phyloP scores from a whole-genome alignment of 441 rosid species.

The Bruguiera hainesii region DNA sequence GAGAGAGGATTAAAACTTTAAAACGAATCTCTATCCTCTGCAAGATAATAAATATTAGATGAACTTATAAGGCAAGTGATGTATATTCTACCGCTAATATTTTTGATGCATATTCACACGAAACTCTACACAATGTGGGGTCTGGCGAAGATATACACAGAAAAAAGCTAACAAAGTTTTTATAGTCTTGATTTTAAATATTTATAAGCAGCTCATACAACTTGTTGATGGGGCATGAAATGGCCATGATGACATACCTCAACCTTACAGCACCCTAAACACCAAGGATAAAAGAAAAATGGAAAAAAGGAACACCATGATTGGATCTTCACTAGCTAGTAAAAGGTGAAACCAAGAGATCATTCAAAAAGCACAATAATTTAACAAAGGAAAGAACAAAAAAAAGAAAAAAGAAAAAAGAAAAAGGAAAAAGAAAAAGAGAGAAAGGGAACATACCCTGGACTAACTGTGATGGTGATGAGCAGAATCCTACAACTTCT shows the following conservation, averaged over 20 bases:
- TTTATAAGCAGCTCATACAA: too few species aligned
- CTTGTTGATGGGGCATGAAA: too few species aligned
- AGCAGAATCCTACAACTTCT: not conserved
- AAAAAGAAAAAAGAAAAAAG: not conserved
- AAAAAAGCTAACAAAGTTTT: not conserved
- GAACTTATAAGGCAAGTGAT: slow-evolving; percentile 6
- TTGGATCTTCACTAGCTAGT: not conserved
- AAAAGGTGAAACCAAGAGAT: not conserved
- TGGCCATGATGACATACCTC: too few species aligned
- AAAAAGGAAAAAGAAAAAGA: not conserved
- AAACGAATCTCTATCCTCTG: not conserved
- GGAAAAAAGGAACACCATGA: not conserved
- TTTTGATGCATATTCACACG: not conserved
- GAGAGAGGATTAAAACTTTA: not conserved
- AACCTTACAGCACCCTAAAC: not conserved
- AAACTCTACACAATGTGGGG: too few species aligned
- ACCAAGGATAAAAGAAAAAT: not conserved
- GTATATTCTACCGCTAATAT: not conserved
- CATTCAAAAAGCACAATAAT: not conserved
- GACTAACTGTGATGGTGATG: not conserved
- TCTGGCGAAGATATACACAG: too few species aligned
- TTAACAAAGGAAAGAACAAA: not conserved
- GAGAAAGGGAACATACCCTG: slow-evolving; percentile 7
- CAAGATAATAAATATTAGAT: not conserved
- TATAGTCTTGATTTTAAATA: too few species aligned